phyloP scores from a whole-genome alignment of 139 green algal genomes.

The Spirogloea muscicola region DNA sequence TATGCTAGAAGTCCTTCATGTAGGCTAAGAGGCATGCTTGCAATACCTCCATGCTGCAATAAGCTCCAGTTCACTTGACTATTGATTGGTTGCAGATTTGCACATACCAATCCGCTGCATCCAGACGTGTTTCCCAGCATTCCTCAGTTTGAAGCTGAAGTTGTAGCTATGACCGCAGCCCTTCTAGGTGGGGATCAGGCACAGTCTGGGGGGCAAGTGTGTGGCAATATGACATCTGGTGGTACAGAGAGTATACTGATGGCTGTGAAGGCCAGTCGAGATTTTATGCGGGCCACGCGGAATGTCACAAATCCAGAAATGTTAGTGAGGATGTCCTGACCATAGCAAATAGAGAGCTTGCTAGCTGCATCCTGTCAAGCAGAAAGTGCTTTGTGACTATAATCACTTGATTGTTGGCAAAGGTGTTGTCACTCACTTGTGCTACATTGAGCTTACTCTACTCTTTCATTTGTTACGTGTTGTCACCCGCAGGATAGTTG shows the following conservation, averaged over 20 bases:
- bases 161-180: slow-evolving; percentile 80
- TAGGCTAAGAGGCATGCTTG: too few species aligned
- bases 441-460: neutral
- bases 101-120: slow-evolving; percentile 89
- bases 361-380: too few species aligned
- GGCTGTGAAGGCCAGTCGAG: slow-evolving; percentile 69
- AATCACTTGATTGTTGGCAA: too few species aligned
- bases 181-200: slow-evolving; percentile 56
- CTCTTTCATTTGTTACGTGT: slow-evolving; percentile 4
- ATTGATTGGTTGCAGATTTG: slow-evolving; percentile 50
- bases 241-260: slow-evolving; percentile 90
- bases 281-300: slow-evolving; percentile 64
- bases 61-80: neutral
- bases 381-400: too few species aligned
- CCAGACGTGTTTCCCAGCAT: slow-evolving; percentile 78
- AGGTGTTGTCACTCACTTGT: neutral
- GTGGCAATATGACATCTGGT: slow-evolving; percentile 85
- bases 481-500: slow-evolving; percentile 15
- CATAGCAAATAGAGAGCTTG: too few species aligned
- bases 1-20: too few species aligned
- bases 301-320: slow-evolving; percentile 80
- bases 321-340: slow-evolving; percentile 13
- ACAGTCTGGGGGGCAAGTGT: slow-evolving; percentile 55
- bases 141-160: slow-evolving; percentile 83
- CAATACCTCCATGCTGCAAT: neutral